Percentiles rank a stretch among this genome's conserved stretches.
Evolutionary conservation across 1,284 basidiomycete species (phyloP).

Genomic region (Moniliophthora roreri): DNA sequence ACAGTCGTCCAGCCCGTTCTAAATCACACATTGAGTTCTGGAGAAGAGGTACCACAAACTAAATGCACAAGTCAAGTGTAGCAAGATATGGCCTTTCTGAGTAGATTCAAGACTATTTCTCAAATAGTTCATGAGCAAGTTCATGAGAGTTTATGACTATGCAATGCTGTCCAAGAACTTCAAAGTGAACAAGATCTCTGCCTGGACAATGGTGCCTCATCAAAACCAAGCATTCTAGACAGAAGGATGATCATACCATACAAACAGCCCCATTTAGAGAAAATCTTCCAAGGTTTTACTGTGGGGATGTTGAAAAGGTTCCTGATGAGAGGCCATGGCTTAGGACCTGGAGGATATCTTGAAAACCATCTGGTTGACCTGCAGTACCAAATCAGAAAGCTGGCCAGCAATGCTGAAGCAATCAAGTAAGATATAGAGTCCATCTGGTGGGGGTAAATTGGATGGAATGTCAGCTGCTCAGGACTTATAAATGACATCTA

Average conservation of each 20-base stretch:
- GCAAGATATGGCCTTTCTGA: constrained; percentile 32
- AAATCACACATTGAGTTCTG: neutral
- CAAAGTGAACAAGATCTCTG: constrained; percentile 26
- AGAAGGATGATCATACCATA: neutral
- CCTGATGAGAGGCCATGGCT: neutral
- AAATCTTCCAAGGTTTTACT: neutral
- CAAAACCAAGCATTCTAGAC: too few relatives aligned
- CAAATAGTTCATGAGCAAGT: constrained; percentile 37
- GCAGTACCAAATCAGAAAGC: too few relatives aligned
- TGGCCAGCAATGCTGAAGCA: too few relatives aligned
- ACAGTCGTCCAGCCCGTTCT: neutral
- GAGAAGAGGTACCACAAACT: neutral
- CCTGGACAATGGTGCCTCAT: constrained; percentile 20
- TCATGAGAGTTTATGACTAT: constrained; percentile 39
- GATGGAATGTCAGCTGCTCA: too few relatives aligned
- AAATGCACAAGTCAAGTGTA: constrained; percentile 33
- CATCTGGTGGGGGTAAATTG: too few relatives aligned
- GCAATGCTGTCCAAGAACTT: constrained; percentile 28
- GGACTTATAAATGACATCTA: too few relatives aligned
- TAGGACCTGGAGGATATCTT: constrained; percentile 1
- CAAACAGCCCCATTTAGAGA: neutral
- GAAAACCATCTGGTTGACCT: too few relatives aligned
- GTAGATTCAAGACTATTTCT: constrained; percentile 38
- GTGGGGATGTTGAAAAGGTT: neutral
- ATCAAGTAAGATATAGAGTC: too few relatives aligned